Conservation (phyloP, 371 early-diverging fungal genomes). For the Parasitella parasitica region DNA sequence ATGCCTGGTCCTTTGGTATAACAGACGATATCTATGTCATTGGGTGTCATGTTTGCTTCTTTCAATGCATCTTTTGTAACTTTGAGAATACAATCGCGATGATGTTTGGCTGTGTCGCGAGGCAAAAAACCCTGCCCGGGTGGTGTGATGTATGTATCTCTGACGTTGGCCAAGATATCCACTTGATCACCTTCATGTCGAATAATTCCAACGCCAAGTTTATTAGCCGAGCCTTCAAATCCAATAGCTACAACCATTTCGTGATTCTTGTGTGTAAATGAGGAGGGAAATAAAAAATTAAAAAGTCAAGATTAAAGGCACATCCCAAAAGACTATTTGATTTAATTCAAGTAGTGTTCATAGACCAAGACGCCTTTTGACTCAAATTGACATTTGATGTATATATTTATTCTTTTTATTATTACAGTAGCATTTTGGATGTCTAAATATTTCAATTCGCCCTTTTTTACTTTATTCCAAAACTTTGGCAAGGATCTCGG, state of each 20-base stretch:
- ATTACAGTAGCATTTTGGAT: not conserved
- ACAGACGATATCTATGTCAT: constrained; percentile 92
- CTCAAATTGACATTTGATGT: not conserved
- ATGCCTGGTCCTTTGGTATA: constrained; percentile 99
- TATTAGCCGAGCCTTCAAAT: constrained; percentile 99
- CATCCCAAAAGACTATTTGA: not conserved
- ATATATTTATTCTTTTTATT: constrained; percentile 1
- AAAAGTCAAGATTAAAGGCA: not conserved
- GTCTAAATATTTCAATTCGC: not conserved
- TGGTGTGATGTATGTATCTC: constrained; percentile 97
- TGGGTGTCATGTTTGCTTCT: constrained; percentile 71
- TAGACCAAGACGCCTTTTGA: too few relatives aligned
- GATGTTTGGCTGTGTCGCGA: constrained; percentile 96
- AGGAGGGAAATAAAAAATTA: not conserved
- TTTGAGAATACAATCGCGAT: constrained; percentile 78
- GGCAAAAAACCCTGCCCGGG: constrained; percentile 98
- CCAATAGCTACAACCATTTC: constrained; percentile 73
- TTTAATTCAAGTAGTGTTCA: too few relatives aligned
- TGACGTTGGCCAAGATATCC: constrained; percentile 87
- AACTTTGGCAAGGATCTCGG: constrained; percentile 93
- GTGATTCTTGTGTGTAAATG: not conserved
- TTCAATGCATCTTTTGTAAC: constrained; percentile 82
- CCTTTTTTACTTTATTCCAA: constrained; percentile 29
- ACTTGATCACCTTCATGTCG: constrained; percentile 61
- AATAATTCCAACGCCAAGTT: constrained; percentile 98